Evolutionary conservation across 148 eudicot genomes (phyloP), one percentile per base, ranked within the genome.

Genomic region (Rhododendron vialii): DNA sequence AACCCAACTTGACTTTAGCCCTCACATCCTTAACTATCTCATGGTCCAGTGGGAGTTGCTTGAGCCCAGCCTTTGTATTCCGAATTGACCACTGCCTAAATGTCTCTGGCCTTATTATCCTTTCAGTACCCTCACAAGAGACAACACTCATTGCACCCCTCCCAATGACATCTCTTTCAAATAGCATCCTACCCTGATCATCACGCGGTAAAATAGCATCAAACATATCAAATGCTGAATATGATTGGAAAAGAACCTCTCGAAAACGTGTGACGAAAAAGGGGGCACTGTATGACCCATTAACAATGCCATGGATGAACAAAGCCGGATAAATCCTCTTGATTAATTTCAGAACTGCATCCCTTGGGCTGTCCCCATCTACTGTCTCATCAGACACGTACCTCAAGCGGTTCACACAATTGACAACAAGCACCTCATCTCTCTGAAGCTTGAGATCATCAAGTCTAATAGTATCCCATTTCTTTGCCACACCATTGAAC

Each of bases 71-170:
- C 78, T 91, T 84, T 80, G n/a, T 26, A 38, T 76, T 87, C 61
- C 96, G 82, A 20, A 90, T 75, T 36, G 90, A 92, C 98, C 98
- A 95, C 86, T 93, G 92, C 89, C 92, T 93, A 86, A 92, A 93
- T 14, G 92, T 93, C 87, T 95, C 96, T 0, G 95, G 95, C 83
- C 95, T 87, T 38, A 91, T 92, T 9, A 93, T 85, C 88, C 95
- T 92, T 85, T 91, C 94, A 0, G 82, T 74, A 9, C 95, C 98
- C 77, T 95, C 96, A 76, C 95, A 93, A 0, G 98, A 95, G 67
- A 93, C 67, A 26, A 90, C 88, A 83, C 91, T 95, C 88, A 93
- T 86, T 14, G 82, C 87, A 30, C 91, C 93, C 82, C 82, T 87
- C 15, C 92, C 94, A 10, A 65, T 83, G 3, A 91, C 20, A 82